Percentiles rank a stretch among this genome's conserved stretches.
phyloP scores from a whole-genome alignment of 192 early-diverging fungal species.

The Linnemannia zychae region DNA sequence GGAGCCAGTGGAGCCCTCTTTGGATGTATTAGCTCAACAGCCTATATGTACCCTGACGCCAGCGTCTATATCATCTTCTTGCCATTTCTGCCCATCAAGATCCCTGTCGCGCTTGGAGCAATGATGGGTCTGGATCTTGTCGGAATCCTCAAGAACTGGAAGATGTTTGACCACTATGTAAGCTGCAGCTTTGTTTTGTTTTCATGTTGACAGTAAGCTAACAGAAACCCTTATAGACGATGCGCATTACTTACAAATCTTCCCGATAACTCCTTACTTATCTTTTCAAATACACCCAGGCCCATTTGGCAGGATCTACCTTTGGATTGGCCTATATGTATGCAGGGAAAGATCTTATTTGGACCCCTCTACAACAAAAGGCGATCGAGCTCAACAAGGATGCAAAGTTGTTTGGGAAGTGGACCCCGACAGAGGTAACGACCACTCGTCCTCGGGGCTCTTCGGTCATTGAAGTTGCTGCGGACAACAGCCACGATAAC shows the following conservation, averaged over 20 bases:
- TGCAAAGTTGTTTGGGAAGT: slow-evolving; percentile 30
- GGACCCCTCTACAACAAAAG: slow-evolving; percentile 57
- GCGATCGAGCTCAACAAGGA: slow-evolving; percentile 54
- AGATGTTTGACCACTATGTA: slow-evolving; percentile 82
- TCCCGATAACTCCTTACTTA: not conserved
- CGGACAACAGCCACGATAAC: not conserved
- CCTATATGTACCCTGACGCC: slow-evolving; percentile 69
- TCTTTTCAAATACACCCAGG: slow-evolving; percentile 43
- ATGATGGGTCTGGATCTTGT: slow-evolving; percentile 79
- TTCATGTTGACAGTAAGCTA: not conserved
- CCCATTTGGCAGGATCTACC: slow-evolving; percentile 76
- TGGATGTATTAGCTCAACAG: slow-evolving; percentile 73
- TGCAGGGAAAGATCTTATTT: slow-evolving; percentile 63
- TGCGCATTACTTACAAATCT: not conserved
- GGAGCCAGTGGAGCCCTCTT: slow-evolving; percentile 91
- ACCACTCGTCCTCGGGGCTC: not conserved
- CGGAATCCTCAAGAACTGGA: slow-evolving; percentile 82
- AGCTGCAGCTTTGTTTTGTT: slow-evolving; percentile 28
- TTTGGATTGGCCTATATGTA: slow-evolving; percentile 71
- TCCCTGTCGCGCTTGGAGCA: slow-evolving; percentile 75
- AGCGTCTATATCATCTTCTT: slow-evolving; percentile 74
- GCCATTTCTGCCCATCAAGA: slow-evolving; percentile 64
- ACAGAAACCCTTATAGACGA: not conserved
- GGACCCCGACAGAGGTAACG: not conserved
- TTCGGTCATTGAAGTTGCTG: not conserved